Evolutionary conservation across 768 basidiomycete species (phyloP).

Genomic region (Agaricus sinodeliciosus): DNA sequence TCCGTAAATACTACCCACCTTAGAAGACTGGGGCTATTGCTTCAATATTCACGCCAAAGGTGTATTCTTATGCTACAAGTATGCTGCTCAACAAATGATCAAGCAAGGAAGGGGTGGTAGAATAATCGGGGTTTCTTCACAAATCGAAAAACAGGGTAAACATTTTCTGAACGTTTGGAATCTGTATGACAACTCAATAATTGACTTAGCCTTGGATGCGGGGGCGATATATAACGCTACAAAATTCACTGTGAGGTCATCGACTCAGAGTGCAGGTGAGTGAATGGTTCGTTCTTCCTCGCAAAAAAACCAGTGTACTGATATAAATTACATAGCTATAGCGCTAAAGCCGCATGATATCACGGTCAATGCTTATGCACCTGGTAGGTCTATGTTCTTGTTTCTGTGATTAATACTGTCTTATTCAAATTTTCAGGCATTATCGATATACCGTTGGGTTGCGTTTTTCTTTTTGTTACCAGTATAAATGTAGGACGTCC

Average conservation of each 20-base stretch:
- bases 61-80: conserved; percentile 55
- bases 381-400: conserved; percentile 16
- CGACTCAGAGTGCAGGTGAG: conserved; percentile 33
- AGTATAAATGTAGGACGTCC: too few species aligned
- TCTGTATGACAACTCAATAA: too few species aligned
- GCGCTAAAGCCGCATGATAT: conserved; percentile 32
- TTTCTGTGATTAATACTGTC: too few species aligned
- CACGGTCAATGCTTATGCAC: conserved; percentile 36
- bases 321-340: conserved; percentile 17
- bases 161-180: neutral
- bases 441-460: too few species aligned
- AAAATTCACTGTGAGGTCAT: conserved; percentile 33
- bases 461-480: too few species aligned
- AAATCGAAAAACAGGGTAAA: conserved; percentile 22
- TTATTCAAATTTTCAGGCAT: too few species aligned
- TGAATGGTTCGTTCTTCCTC: neutral
- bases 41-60: conserved; percentile 50
- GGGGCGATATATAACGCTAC: conserved; percentile 21
- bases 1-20: conserved; percentile 17
- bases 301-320: neutral
- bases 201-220: too few species aligned
- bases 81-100: conserved; percentile 58
- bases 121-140: conserved; percentile 41
- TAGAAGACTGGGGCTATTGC: conserved; percentile 32
- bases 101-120: conserved; percentile 47